Evolutionary conservation across 345 rosid species (phyloP).

Genomic region (Eucalyptus erythrocorys): DNA sequence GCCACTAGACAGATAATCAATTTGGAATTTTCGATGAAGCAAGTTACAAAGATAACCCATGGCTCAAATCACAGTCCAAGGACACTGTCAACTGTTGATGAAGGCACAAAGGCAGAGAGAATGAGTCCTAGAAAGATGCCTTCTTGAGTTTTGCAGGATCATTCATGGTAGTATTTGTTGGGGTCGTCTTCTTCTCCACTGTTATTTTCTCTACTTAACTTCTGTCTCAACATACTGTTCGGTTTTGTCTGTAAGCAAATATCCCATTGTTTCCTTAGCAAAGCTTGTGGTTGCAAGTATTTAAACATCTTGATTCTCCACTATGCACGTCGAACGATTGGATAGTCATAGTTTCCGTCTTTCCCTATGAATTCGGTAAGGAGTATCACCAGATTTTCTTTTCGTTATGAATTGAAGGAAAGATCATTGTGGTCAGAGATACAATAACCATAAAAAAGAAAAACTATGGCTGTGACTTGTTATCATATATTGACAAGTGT

Average conservation of each 20-base stretch:
- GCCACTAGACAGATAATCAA: not conserved
- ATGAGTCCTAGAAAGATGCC: not conserved
- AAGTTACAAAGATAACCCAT: not conserved
- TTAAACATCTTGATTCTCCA: slow-evolving; percentile 49
- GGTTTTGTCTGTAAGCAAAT: not conserved
- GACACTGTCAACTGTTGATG: not conserved
- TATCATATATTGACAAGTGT: not conserved
- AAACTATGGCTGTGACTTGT: not conserved
- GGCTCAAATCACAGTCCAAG: not conserved
- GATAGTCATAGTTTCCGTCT: not conserved
- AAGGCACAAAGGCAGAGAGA: not conserved
- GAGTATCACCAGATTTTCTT: not conserved
- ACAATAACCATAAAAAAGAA: not conserved
- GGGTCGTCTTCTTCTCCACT: not conserved
- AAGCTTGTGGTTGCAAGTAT: not conserved
- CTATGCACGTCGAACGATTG: slow-evolving; percentile 31
- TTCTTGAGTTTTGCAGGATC: not conserved
- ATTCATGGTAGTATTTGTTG: not conserved
- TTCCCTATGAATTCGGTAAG: not conserved
- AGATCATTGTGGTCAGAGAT: too few relatives aligned
- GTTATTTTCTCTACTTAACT: not conserved
- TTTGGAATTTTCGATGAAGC: slow-evolving; percentile 3
- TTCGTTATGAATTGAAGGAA: not conserved
- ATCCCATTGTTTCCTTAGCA: not conserved
- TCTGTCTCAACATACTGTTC: too few relatives aligned